phyloP scores from a whole-genome alignment of 495 filamentous ascomycete genomes.

The Daldinia loculata region DNA sequence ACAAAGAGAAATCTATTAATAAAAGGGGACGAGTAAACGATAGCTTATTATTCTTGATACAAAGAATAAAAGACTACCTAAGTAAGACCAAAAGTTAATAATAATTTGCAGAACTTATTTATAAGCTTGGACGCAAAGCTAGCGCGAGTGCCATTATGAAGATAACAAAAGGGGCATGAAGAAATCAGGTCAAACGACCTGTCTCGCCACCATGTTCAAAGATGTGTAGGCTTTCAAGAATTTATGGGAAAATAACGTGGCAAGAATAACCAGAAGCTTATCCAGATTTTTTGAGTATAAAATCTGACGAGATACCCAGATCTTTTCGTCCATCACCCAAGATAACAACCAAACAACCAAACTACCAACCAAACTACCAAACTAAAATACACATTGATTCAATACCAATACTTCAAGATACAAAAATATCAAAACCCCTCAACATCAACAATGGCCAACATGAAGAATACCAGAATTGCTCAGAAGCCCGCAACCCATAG shows the following conservation, averaged over 20 bases:
- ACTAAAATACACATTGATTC: neutral
- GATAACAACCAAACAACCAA: neutral
- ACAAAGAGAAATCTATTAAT: neutral
- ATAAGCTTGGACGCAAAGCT: neutral
- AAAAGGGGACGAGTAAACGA: neutral
- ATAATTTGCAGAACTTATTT: neutral
- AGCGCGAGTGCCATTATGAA: neutral
- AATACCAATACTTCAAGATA: neutral
- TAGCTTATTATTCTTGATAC: neutral
- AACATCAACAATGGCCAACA: slow-evolving; percentile 23
- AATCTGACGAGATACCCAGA: neutral
- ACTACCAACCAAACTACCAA: no score
- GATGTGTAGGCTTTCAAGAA: neutral
- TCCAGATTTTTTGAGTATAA: neutral
- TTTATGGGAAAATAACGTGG: neutral
- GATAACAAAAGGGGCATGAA: neutral
- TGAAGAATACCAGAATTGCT: slow-evolving; percentile 14
- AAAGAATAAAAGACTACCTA: neutral
- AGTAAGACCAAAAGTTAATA: neutral
- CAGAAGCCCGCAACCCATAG: slow-evolving; percentile 28
- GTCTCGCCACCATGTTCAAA: neutral
- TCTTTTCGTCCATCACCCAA: neutral
- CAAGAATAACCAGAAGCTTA: neutral
- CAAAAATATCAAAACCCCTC: neutral
- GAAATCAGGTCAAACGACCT: neutral